Conservation (phyloP, 139 green algal species). For the Spirogloea muscicola region DNA sequence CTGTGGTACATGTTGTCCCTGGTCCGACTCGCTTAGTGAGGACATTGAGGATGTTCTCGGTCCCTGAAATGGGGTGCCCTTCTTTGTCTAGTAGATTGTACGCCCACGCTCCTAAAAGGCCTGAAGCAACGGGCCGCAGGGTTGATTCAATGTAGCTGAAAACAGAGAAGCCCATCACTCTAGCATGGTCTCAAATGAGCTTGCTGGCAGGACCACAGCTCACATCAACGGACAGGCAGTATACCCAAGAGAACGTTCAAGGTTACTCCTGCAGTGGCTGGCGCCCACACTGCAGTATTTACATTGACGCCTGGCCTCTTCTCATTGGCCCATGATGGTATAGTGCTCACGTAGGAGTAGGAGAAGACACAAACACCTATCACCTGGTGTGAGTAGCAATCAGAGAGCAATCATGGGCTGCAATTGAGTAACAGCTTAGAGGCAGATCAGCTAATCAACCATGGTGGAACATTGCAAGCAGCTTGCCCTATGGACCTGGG, state of each 20-base stretch:
- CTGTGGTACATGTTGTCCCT: constrained; percentile 14
- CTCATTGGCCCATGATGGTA: constrained; percentile 5
- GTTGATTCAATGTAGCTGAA: no score
- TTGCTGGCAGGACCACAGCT: no score
- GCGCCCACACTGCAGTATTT: neutral
- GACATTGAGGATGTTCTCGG: constrained; percentile 37
- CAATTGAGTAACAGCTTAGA: no score
- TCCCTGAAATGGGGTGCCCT: constrained; percentile 13
- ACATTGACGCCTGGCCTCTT: constrained; percentile 10
- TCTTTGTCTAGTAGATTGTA: constrained; percentile 20
- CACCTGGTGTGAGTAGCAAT: no score
- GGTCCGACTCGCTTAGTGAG: neutral
- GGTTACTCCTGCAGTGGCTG: neutral
- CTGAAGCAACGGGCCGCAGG: no score
- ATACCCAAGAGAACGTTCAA: constrained; percentile 5
- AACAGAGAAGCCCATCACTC: no score
- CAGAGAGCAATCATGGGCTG: no score
- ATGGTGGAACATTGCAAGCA: no score
- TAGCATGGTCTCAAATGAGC: no score
- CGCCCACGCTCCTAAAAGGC: constrained; percentile 24
- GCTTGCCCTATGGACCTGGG: no score
- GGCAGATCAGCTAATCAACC: no score
- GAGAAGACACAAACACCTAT: neutral
- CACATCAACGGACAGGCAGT: no score
- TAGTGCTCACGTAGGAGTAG: constrained; percentile 4